These are phyloP conservation scores for Puya raimondii DNA, from an alignment of 176 grass and related monocot genomes.

Conservation along the genomic window DNA sequence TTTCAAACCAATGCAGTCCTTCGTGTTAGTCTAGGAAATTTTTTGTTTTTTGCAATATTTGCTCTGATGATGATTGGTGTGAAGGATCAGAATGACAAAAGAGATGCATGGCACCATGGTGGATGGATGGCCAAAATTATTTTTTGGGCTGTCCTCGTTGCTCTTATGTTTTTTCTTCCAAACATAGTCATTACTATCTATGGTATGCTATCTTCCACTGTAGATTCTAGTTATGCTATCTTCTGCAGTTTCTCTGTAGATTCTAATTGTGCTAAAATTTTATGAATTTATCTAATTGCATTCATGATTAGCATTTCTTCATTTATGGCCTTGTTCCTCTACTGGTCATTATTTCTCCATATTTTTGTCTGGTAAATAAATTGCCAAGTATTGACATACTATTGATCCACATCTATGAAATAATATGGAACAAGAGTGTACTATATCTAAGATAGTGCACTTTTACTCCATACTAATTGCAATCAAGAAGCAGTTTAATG, in stretches of 20 bases:
- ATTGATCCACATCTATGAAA: no score
- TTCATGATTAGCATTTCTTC: no score
- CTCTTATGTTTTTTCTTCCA: conserved; percentile 87
- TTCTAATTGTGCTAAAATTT: background rate
- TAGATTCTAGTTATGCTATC: conserved; percentile 16
- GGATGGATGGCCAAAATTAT: conserved; percentile 80
- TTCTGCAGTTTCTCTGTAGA: background rate
- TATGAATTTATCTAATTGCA: conserved; percentile 3
- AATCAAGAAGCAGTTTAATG: no score
- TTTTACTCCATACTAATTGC: no score
- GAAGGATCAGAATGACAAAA: conserved; percentile 82
- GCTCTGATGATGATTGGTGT: conserved; percentile 82
- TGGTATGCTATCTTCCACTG: conserved; percentile 38
- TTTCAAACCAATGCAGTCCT: conserved; percentile 90
- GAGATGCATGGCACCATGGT: conserved; percentile 91
- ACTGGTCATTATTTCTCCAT: no score
- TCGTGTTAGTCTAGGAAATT: conserved; percentile 86
- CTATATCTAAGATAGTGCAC: no score
- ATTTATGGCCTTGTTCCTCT: no score
- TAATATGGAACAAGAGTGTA: no score
- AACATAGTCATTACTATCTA: conserved; percentile 79
- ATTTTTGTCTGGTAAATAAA: no score
- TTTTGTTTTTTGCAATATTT: conserved; percentile 85
- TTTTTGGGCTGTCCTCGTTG: conserved; percentile 71
- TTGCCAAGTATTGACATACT: no score